Evolutionary conservation across 202 grass and related monocot species (phyloP).

Genomic region (Carex arenaria): DNA sequence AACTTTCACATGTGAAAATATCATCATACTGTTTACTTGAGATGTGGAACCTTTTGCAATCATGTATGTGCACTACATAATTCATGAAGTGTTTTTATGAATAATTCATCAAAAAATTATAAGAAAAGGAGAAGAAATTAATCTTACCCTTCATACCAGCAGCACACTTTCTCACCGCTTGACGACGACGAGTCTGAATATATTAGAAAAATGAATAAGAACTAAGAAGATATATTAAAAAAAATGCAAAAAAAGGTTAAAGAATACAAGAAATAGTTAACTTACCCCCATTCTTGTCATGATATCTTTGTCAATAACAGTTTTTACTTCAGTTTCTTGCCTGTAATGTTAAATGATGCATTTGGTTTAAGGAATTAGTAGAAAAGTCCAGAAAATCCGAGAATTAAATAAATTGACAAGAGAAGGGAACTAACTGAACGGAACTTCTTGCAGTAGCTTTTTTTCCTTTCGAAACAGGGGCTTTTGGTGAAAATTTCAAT

Average conservation of each 20-base stretch:
- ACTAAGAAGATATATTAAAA: neutral
- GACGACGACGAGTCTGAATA: conserved; percentile 33
- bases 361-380: neutral
- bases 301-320: conserved; percentile 37
- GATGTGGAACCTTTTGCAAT: neutral
- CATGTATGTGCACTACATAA: neutral
- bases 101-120: neutral
- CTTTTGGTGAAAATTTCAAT: conserved; percentile 53
- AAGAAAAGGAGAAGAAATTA: neutral
- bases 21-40: neutral
- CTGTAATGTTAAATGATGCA: conserved; percentile 27
- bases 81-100: neutral
- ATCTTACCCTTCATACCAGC: conserved; percentile 25
- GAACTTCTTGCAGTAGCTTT: neutral
- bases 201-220: conserved; percentile 7
- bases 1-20: neutral
- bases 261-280: conserved; percentile 1
- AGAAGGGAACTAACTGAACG: neutral
- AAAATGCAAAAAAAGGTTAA: neutral
- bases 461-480: conserved; percentile 40
- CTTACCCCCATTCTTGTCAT: conserved; percentile 48
- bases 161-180: conserved; percentile 13
- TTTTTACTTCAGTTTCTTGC: conserved; percentile 23
- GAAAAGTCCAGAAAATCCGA: neutral
- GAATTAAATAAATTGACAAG: neutral